Conservation (phyloP, 164 flowering plant species). For the Stephania japonica region DNA sequence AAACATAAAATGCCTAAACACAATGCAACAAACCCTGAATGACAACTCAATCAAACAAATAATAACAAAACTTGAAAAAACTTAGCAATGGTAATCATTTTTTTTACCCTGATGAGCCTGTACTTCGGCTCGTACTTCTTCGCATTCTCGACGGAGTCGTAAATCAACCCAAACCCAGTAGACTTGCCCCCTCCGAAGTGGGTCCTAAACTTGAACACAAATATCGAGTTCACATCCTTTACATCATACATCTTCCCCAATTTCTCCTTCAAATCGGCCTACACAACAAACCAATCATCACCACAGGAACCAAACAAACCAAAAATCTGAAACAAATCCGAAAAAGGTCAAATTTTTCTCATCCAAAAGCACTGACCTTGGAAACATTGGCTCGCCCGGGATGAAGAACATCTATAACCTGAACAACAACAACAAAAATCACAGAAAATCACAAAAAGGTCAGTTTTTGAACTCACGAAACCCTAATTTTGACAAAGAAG, state of each 20-base stretch:
- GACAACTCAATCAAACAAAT: neutral
- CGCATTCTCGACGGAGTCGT: constrained; percentile 60
- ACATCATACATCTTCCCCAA: constrained; percentile 53
- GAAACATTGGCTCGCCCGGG: constrained; percentile 70
- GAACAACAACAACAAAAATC: neutral
- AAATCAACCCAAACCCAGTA: constrained; percentile 63
- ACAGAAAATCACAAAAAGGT: neutral
- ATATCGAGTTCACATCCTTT: constrained; percentile 51
- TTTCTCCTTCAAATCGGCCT: constrained; percentile 67
- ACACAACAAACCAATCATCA: neutral
- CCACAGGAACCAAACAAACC: neutral
- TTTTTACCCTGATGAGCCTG: constrained; percentile 64
- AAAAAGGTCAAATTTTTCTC: neutral
- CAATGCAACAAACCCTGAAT: neutral
- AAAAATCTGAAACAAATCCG: neutral
- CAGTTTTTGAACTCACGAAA: neutral
- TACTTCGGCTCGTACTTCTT: constrained; percentile 70
- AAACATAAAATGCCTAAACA: too few species aligned
- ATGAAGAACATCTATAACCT: constrained; percentile 72
- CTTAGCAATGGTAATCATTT: neutral
- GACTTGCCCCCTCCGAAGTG: constrained; percentile 78
- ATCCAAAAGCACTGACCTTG: constrained; percentile 30
- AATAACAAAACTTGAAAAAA: neutral
- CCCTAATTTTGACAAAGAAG: neutral
- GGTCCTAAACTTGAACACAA: constrained; percentile 63